Evolutionary conservation across 108 stramenopile species (phyloP).

Genomic region (Skeletonema grethae): DNA sequence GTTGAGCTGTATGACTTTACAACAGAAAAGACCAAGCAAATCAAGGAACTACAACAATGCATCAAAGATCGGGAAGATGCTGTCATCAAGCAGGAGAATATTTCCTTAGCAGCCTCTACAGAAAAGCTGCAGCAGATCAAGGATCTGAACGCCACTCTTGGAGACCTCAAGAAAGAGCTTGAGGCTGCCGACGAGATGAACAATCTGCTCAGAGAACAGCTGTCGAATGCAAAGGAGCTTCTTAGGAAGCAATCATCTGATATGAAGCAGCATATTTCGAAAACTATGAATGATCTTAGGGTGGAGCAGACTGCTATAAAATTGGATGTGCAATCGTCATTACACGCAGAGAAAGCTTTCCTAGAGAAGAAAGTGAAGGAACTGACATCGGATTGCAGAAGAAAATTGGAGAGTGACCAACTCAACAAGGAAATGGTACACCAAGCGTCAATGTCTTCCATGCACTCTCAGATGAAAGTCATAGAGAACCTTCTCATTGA

Average conservation of each 20-base stretch:
- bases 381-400: conserved; percentile 7
- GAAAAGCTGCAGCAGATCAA: conserved; percentile 9
- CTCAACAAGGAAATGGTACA: conserved; percentile 35
- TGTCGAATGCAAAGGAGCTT: background rate
- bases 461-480: conserved; percentile 8
- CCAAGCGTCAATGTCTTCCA: conserved; percentile 21
- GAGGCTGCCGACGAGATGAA: background rate
- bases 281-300: conserved; percentile 17
- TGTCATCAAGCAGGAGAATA: conserved; percentile 4
- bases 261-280: conserved; percentile 8
- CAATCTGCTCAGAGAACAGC: background rate
- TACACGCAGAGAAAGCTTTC: conserved; percentile 18
- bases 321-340: conserved; percentile 21
- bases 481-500: conserved; percentile 26
- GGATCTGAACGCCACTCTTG: conserved; percentile 13
- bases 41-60: conserved; percentile 18
- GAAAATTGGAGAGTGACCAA: conserved; percentile 21
- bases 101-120: background rate
- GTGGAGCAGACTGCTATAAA: conserved; percentile 22
- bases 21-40: conserved; percentile 12
- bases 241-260: conserved; percentile 15
- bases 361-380: conserved; percentile 23
- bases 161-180: conserved; percentile 17
- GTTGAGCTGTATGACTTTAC: conserved; percentile 15
- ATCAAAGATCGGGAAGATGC: conserved; percentile 27